phyloP scores from a whole-genome alignment of 2,329 filamentous ascomycete species.

The Laburnicola sp. region DNA sequence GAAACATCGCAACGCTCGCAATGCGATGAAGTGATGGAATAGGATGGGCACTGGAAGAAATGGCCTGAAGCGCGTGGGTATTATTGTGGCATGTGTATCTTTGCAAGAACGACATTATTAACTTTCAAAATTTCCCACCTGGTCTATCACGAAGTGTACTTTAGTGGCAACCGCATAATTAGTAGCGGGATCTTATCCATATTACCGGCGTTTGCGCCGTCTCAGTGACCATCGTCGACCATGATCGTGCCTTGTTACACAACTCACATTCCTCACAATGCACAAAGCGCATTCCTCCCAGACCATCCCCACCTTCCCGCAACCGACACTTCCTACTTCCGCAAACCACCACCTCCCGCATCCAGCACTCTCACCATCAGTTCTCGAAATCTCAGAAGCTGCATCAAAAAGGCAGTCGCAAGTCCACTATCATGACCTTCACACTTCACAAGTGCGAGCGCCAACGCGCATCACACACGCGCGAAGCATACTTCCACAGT shows the following conservation, averaged over 20 bases:
- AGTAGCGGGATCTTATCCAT: too few relatives aligned
- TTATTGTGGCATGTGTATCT: too few relatives aligned
- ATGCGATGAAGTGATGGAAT: too few relatives aligned
- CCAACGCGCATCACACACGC: background rate
- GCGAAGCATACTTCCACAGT: too few relatives aligned
- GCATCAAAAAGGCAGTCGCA: background rate
- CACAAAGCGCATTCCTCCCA: slow-evolving; percentile 5
- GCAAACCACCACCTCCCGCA: slow-evolving; percentile 11
- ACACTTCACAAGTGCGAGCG: background rate
- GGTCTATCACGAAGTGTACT: too few relatives aligned
- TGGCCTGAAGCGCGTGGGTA: too few relatives aligned
- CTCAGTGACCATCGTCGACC: too few relatives aligned
- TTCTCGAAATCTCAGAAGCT: slow-evolving; percentile 8
- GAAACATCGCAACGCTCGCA: background rate
- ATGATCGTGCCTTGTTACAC: slow-evolving; percentile 9
- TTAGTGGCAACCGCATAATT: too few relatives aligned
- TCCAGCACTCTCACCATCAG: slow-evolving; percentile 11
- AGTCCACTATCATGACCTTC: background rate
- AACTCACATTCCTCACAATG: slow-evolving; percentile 14
- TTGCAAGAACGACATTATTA: too few relatives aligned
- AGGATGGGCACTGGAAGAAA: too few relatives aligned
- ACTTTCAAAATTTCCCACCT: too few relatives aligned
- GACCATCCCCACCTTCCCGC: slow-evolving; percentile 3
- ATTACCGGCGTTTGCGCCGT: too few relatives aligned
- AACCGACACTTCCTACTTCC: slow-evolving; percentile 14